Percentiles rank a stretch among this genome's conserved stretches.
phyloP scores from a whole-genome alignment of 176 grass and related monocot species.

The Cenchrus fungigraminus region DNA sequence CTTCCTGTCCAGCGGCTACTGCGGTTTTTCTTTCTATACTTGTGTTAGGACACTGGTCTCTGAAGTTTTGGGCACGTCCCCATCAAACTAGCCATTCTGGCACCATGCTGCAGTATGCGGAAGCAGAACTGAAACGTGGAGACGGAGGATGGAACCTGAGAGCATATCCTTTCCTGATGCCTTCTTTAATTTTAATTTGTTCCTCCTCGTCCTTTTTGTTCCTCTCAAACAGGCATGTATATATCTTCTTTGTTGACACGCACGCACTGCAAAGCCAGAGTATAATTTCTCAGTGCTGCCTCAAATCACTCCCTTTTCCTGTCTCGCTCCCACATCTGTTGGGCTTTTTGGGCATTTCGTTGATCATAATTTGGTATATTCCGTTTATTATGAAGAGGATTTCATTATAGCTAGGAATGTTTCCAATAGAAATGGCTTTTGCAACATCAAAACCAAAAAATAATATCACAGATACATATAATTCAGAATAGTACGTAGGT shows the following conservation, averaged over 20 bases:
- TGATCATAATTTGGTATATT: no score
- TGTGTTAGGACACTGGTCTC: not conserved
- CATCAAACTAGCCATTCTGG: not conserved
- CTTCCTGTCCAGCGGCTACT: not conserved
- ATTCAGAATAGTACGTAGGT: no score
- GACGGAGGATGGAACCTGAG: not conserved
- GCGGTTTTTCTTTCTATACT: not conserved
- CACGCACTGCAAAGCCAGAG: not conserved
- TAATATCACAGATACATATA: no score
- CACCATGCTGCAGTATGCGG: no score
- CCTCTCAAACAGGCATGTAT: not conserved
- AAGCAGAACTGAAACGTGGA: not conserved
- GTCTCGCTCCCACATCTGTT: not conserved
- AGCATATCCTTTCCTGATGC: constrained; percentile 20
- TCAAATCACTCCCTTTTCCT: not conserved
- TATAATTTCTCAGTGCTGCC: not conserved
- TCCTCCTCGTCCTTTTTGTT: no score
- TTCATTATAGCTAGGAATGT: no score
- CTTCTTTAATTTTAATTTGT: no score
- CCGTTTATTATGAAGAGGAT: no score
- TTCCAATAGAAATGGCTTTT: no score
- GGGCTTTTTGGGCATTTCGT: no score
- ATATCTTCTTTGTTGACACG: not conserved
- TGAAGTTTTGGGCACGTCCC: not conserved
- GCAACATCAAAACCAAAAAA: no score